A percentile compares a stretch with the other conserved stretches of the same genome.
These are phyloP conservation scores for Pythium myriotylum DNA, from an alignment of 352 stramenopile species.

Conservation along the genomic window DNA sequence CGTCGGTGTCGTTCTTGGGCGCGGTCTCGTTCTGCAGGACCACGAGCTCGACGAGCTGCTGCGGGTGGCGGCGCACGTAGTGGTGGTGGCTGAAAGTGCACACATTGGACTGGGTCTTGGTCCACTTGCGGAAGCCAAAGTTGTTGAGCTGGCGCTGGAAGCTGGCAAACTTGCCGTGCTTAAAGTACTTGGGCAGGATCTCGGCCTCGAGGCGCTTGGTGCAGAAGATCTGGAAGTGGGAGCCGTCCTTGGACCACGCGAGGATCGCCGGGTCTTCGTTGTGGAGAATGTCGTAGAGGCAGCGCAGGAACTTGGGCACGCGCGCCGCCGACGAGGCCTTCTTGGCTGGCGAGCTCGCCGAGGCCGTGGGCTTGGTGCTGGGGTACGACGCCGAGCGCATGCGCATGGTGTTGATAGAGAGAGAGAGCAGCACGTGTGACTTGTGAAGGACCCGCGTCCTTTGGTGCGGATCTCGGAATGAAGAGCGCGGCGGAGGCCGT, in stretches of 20 bases:
- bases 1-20: not conserved
- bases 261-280: slow-evolving; percentile 71
- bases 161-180: slow-evolving; percentile 92
- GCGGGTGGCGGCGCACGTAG: slow-evolving; percentile 60
- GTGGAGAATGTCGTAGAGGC: slow-evolving; percentile 80
- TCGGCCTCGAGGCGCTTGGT: slow-evolving; percentile 61
- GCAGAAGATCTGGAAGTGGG: slow-evolving; percentile 73
- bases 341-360: slow-evolving; percentile 7
- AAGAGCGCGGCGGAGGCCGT: slow-evolving; percentile 28
- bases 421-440: slow-evolving; percentile 11
- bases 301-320: slow-evolving; percentile 79
- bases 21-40: slow-evolving; percentile 26
- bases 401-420: slow-evolving; percentile 21
- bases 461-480: slow-evolving; percentile 29
- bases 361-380: slow-evolving; percentile 4
- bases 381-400: slow-evolving; percentile 31
- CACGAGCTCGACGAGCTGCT: slow-evolving; percentile 60
- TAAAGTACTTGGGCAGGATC: slow-evolving; percentile 93
- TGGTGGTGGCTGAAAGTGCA: slow-evolving; percentile 80
- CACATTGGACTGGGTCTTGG: slow-evolving; percentile 78
- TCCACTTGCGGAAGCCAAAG: slow-evolving; percentile 91
- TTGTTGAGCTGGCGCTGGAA: slow-evolving; percentile 94
- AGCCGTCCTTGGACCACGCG: slow-evolving; percentile 65
- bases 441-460: slow-evolving; percentile 23
- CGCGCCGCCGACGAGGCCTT: slow-evolving; percentile 32